These are phyloP conservation scores for Colletotrichum spinosum DNA, from an alignment of 2,329 filamentous ascomycete genomes.

Conservation along the genomic window DNA sequence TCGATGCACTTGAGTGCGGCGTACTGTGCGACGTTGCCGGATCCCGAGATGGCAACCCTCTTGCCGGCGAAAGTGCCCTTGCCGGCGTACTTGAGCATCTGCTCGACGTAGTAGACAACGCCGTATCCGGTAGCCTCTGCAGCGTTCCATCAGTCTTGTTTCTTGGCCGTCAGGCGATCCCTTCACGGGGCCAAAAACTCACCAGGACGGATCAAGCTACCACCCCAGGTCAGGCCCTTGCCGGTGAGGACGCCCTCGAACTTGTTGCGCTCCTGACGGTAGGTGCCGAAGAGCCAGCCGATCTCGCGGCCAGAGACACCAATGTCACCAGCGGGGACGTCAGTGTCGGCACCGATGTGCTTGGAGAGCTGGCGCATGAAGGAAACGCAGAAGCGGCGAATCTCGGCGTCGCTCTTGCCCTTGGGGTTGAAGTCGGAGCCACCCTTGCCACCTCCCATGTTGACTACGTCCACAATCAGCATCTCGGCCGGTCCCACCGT, in stretches of 20 bases:
- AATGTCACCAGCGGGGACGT: conserved; percentile 97
- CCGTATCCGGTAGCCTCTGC: conserved; percentile 94
- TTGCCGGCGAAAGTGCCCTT: conserved; percentile 90
- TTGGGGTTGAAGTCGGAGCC: conserved; percentile 99
- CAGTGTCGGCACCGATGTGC: conserved; percentile 96
- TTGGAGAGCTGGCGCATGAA: conserved; percentile 97
- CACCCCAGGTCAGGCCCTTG: conserved; percentile 94
- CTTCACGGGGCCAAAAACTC: conserved; percentile 36
- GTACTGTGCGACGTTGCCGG: conserved; percentile 98
- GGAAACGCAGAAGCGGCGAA: conserved; percentile 93
- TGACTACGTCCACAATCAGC: conserved; percentile 63
- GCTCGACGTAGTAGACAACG: conserved; percentile 94
- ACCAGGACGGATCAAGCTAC: conserved; percentile 87
- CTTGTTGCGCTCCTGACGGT: conserved; percentile 87
- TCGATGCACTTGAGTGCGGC: conserved; percentile 96
- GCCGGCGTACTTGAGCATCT: conserved; percentile 94
- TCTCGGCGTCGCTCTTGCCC: conserved; percentile 97
- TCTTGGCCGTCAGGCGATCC: not conserved
- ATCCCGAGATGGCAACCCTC: conserved; percentile 94
- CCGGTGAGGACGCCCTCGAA: conserved; percentile 98
- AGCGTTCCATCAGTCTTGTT: conserved; percentile 8
- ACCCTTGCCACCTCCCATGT: conserved; percentile 97
- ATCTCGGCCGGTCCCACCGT: not conserved
- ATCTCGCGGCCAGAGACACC: conserved; percentile 93
- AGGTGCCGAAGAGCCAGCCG: conserved; percentile 94